Base-by-base conservation (phyloP, 768 basidiomycete genomes). In the Suillus americanus region DNA sequence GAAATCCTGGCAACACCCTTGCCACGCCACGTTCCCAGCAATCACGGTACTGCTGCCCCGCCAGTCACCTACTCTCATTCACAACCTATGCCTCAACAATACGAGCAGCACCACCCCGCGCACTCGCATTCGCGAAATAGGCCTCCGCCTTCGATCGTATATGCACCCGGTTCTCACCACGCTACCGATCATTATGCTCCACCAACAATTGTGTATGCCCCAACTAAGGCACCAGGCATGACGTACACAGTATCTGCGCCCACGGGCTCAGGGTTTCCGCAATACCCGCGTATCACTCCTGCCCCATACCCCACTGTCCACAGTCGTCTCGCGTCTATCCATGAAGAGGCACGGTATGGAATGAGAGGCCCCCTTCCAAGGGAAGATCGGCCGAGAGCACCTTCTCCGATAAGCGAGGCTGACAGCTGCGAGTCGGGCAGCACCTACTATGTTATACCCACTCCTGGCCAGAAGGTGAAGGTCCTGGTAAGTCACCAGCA, bases 361-460 rank as follows among this genome's bases (percentile, higher is more conserved):
- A 64, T 69, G 16, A 74, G 70, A 62, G 77, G 67, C 45, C 68
- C 75, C 37, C 71, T 73, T 66, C 66, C 71, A 25, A 72, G 72
- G 54, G 71, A 68, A 23, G 61, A 73, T 72, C 37, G 64, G 33
- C 30, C 70, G 16, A 76, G 77, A 23, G 79, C 79, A 20, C 82
- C 80, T 51, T 72, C 82, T 0, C 75, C 73, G 18, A 64, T 73
- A 8, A 78, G 79, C 53, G 79, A 82, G 38, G 71, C 54, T 1
- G 79, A 73, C 38, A 89, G 85, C 70, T 75, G 81, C 16, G 83
- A 83, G 43, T 89, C 89, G 5, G 88, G 84, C 25, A 85, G 88
- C 72, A 91, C 90, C 3, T 92, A 91, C 79, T 91, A 90, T 72
- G 85, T 91, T 67, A 81, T 90, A 46, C 89, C 89, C 4, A 81